Conservation (phyloP, 441 rosid genomes). For the Populus hybrid region DNA sequence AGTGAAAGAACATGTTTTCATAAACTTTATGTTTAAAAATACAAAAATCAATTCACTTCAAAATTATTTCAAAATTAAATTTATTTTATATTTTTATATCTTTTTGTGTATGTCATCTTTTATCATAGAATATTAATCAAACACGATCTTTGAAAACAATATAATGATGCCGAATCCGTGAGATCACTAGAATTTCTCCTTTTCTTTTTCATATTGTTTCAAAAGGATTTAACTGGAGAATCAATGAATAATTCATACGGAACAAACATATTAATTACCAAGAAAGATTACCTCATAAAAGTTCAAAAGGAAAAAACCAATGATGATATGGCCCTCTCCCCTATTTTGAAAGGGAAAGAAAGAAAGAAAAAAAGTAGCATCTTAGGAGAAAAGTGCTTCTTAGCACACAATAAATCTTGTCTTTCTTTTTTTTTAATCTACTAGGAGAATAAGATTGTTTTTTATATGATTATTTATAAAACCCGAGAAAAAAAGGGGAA, state of each 20-base stretch:
- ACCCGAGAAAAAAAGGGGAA: neutral
- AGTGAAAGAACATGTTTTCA: too few relatives aligned
- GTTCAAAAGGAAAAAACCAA: slow-evolving; percentile 32
- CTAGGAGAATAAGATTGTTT: too few relatives aligned
- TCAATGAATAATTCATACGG: slow-evolving; percentile 14
- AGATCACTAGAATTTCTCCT: neutral
- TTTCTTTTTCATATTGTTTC: neutral
- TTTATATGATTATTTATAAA: too few relatives aligned
- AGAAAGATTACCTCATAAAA: slow-evolving; percentile 19
- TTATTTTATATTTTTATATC: too few relatives aligned
- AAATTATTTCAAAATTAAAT: too few relatives aligned
- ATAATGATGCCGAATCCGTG: slow-evolving; percentile 4
- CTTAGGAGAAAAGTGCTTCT: slow-evolving; percentile 19
- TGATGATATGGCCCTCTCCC: slow-evolving; percentile 28
- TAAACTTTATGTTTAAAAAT: too few relatives aligned
- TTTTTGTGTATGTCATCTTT: too few relatives aligned
- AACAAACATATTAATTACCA: slow-evolving; percentile 26
- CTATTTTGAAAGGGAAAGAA: slow-evolving; percentile 17
- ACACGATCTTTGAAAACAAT: too few relatives aligned
- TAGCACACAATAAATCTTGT: neutral
- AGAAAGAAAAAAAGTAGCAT: slow-evolving; percentile 18
- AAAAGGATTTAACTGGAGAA: neutral
- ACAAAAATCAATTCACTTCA: too few relatives aligned
- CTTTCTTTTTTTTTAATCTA: neutral
- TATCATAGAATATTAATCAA: too few relatives aligned